Conservation (phyloP, 495 filamentous ascomycete genomes). For the Filosporella fistucella region DNA sequence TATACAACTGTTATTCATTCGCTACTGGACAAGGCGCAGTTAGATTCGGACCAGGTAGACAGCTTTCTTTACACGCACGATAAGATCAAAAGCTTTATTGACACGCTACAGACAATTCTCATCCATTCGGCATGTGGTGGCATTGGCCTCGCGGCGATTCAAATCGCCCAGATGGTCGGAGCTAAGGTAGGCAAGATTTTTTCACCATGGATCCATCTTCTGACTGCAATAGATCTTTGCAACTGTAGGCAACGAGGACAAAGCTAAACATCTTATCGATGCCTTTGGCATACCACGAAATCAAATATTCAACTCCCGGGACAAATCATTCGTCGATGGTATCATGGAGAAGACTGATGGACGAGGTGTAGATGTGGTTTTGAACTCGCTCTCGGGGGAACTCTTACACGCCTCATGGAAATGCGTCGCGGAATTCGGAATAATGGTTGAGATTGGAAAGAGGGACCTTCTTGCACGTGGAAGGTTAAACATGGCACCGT, state of each 20-base stretch:
- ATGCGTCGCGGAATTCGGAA: conserved; percentile 39
- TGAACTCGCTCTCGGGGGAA: background rate
- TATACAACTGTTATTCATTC: conserved; percentile 55
- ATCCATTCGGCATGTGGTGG: conserved; percentile 56
- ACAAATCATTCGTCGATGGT: background rate
- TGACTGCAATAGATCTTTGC: conserved; percentile 43
- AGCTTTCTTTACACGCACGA: too few species aligned
- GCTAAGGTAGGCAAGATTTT: conserved; percentile 24
- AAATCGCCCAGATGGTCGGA: conserved; percentile 36
- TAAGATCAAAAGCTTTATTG: too few species aligned
- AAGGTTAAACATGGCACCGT: conserved; percentile 28
- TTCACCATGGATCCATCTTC: background rate
- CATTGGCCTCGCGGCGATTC: conserved; percentile 57
- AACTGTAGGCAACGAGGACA: background rate
- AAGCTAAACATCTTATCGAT: background rate
- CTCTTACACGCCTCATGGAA: conserved; percentile 34
- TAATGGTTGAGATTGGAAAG: conserved; percentile 55
- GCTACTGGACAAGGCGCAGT: conserved; percentile 36
- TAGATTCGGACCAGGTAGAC: too few species aligned
- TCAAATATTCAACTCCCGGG: background rate
- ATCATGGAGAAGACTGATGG: background rate
- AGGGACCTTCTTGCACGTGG: conserved; percentile 31
- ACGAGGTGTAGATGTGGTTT: background rate
- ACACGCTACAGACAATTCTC: conserved; percentile 52
- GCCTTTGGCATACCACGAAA: background rate